Conservation (phyloP, 2,329 filamentous ascomycete genomes). For the Pseudogymnoascus sp. region DNA sequence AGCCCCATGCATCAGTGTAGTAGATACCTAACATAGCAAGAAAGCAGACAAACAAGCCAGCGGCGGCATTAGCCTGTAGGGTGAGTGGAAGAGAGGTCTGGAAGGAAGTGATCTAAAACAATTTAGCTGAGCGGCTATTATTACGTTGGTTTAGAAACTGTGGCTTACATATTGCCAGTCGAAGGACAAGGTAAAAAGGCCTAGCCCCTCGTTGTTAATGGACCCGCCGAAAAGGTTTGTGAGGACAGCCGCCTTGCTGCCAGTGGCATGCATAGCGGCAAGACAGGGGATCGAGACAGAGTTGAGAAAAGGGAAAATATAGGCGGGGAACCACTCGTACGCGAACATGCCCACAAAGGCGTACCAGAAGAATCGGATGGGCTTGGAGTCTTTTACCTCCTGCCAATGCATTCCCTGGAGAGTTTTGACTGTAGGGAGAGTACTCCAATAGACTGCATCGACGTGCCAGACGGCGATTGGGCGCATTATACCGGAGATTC, state of each 20-base stretch:
- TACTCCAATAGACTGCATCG: conserved; percentile 39
- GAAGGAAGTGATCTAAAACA: conserved; percentile 42
- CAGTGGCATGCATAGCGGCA: conserved; percentile 36
- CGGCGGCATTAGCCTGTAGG: conserved; percentile 38
- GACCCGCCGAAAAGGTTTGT: conserved; percentile 42
- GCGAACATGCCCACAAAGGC: conserved; percentile 34
- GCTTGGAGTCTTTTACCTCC: conserved; percentile 31
- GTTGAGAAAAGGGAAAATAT: conserved; percentile 37
- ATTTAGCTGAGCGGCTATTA: conserved; percentile 7
- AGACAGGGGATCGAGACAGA: conserved; percentile 38
- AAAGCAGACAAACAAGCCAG: conserved; percentile 42
- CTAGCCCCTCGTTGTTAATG: conserved; percentile 36
- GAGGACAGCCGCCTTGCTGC: conserved; percentile 35
- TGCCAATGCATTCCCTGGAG: conserved; percentile 34
- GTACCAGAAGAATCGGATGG: conserved; percentile 34
- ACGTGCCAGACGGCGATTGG: conserved; percentile 39
- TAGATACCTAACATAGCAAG: conserved; percentile 39
- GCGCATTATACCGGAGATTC: conserved; percentile 39
- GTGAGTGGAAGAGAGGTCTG: conserved; percentile 44
- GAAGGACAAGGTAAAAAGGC: conserved; percentile 34
- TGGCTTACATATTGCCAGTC: conserved; percentile 41
- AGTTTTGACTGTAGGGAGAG: conserved; percentile 31
- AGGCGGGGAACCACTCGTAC: conserved; percentile 42
- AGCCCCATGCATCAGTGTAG: conserved; percentile 35
- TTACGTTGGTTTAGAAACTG: not conserved